Base-by-base conservation (phyloP, 352 stramenopile species). In the Phytophthora citricola region DNA sequence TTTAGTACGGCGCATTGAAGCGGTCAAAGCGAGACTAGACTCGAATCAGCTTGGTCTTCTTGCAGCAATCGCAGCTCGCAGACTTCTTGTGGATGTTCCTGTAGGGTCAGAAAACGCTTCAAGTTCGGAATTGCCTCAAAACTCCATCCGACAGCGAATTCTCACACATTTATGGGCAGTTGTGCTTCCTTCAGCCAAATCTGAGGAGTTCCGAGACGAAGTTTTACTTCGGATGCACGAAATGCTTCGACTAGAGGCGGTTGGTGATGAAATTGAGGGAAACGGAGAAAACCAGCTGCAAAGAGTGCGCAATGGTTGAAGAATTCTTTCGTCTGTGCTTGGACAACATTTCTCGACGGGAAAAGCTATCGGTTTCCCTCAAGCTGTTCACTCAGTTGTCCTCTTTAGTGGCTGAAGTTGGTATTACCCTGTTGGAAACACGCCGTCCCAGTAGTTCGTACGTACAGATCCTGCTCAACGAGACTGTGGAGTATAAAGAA, bases 121-220 rank as follows among this genome's bases (percentile, higher is more conserved):
- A 7, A 3, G 26, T 4, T 43, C 26, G 11, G 12, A 7, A n/a
- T 36, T n/a, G 2, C 24, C 27, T 50, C 34, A 44, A 53, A 32
- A 36, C 4, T 60, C 61, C 1, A 61, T 90, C 0, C 66, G 63
- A 41, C 60, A 79, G 17, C 44, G 65, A 20, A 70, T 86, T 20
- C 27, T 90, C 24, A 58, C 70, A 36, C 69, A 87, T 58, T 32
- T 91, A 5, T 89, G 82, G 80, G 39, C n/a, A 6, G 27, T 45
- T 11, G 66, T 68, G 36, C 40, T 82, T 14, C 58, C 73, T 3
- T 47, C 36, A 0, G 55, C 58, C 2, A 50, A 49, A 15, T 59
- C 49, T 0, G 67, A 77, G 1, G 47, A 64, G 0, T 48, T 85
- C 24, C 48, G 75, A 3, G 77, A 81, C 11, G 58, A 80, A 39